Percentiles rank a stretch among this genome's conserved stretches.
These are phyloP conservation scores for Fusarium cicatricum DNA, from an alignment of 2,329 filamentous ascomycete genomes.

Conservation along the genomic window DNA sequence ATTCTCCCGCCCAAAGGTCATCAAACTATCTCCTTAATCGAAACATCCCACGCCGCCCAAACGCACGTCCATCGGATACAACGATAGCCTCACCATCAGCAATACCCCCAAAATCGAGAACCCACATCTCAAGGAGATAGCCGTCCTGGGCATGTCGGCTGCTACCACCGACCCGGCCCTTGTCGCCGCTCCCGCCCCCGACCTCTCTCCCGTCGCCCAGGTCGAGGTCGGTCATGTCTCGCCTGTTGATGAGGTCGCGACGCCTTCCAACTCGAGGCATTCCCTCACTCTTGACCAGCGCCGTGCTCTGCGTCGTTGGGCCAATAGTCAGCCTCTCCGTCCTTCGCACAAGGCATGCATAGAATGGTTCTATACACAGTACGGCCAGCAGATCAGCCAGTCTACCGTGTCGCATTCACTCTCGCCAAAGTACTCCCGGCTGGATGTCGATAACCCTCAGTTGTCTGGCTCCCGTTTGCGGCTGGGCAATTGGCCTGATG, in stretches of 20 bases:
- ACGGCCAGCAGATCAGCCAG: slow-evolving; percentile 68
- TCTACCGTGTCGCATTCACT: slow-evolving; percentile 70
- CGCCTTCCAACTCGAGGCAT: slow-evolving; percentile 58
- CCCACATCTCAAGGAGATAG: slow-evolving; percentile 44
- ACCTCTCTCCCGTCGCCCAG: slow-evolving; percentile 40
- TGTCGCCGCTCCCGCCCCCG: slow-evolving; percentile 44
- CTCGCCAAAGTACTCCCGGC: slow-evolving; percentile 68
- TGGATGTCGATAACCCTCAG: slow-evolving; percentile 66
- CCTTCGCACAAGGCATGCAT: slow-evolving; percentile 70
- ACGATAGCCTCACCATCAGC: slow-evolving; percentile 47
- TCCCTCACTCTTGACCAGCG: slow-evolving; percentile 70
- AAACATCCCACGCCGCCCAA: slow-evolving; percentile 45
- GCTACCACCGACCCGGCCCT: slow-evolving; percentile 51
- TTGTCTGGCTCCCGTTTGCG: slow-evolving; percentile 69
- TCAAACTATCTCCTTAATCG: slow-evolving; percentile 47
- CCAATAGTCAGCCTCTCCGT: slow-evolving; percentile 62
- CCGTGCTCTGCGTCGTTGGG: slow-evolving; percentile 67
- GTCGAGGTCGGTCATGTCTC: slow-evolving; percentile 33
- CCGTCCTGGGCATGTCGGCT: slow-evolving; percentile 47
- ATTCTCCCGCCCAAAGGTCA: slow-evolving; percentile 38
- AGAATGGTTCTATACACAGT: slow-evolving; percentile 68
- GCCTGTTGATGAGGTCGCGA: slow-evolving; percentile 17
- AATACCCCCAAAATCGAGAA: slow-evolving; percentile 42
- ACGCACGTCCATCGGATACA: slow-evolving; percentile 49
- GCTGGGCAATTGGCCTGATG: slow-evolving; percentile 71